phyloP scores from a whole-genome alignment of 306 rosid species.

The Dalbergia oliveri region DNA sequence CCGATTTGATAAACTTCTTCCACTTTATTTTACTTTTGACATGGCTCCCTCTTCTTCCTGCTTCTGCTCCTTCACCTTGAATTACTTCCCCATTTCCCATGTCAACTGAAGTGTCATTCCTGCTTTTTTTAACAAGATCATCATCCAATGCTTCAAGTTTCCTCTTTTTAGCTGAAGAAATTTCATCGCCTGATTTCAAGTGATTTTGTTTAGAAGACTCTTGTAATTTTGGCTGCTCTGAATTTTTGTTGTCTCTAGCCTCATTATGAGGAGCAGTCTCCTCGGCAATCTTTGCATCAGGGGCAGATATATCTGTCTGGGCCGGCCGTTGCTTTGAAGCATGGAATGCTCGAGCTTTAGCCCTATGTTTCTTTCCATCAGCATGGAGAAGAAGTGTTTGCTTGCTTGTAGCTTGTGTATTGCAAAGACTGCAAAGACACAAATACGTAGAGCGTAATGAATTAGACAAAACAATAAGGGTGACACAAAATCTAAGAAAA shows the following conservation, averaged over 20 bases:
- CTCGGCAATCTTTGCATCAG: constrained; percentile 50
- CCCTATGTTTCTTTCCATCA: constrained; percentile 97
- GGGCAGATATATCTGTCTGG: constrained; percentile 54
- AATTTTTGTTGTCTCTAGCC: constrained; percentile 41
- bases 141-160: constrained; percentile 63
- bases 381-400: constrained; percentile 93
- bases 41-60: constrained; percentile 38
- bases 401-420: constrained; percentile 82
- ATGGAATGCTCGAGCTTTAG: constrained; percentile 79
- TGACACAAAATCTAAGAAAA: constrained; percentile 17
- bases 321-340: constrained; percentile 63
- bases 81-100: constrained; percentile 74
- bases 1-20: constrained; percentile 82
- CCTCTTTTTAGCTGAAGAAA: constrained; percentile 65
- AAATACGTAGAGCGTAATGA: constrained; percentile 29
- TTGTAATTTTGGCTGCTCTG: constrained; percentile 46
- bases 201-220: constrained; percentile 50
- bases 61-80: constrained; percentile 63
- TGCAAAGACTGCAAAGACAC: constrained; percentile 77
- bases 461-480: constrained; percentile 18
- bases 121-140: constrained; percentile 59
- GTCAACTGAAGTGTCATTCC: constrained; percentile 51
- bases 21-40: constrained; percentile 70
- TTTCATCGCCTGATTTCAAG: constrained; percentile 52
- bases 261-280: constrained; percentile 52